phyloP scores from a whole-genome alignment of 192 early-diverging fungal species.

The Phycomyces blakesleeanus region DNA sequence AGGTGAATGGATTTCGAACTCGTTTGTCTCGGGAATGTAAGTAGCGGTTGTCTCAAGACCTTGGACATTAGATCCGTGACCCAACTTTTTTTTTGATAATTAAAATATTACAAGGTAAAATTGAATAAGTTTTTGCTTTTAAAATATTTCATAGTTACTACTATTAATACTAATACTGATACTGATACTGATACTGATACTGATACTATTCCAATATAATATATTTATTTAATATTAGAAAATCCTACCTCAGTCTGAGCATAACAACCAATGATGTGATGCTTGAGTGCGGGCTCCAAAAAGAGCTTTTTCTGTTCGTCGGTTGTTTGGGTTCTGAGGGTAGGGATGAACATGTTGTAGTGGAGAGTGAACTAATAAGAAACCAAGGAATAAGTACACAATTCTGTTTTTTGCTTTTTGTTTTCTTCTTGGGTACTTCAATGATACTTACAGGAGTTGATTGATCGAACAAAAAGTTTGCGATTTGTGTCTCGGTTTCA shows the following conservation, averaged over 20 bases:
- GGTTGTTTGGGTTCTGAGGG: slow-evolving; percentile 66
- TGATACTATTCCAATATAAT: too few species aligned
- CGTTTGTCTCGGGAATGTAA: slow-evolving; percentile 74
- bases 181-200: too few species aligned
- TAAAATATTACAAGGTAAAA: too few species aligned
- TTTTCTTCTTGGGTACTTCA: too few species aligned
- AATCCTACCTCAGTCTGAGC: slow-evolving; percentile 67
- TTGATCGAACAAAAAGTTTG: slow-evolving; percentile 54
- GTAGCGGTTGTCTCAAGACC: slow-evolving; percentile 88
- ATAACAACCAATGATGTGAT: slow-evolving; percentile 83
- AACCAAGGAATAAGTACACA: too few species aligned
- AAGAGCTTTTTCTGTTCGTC: slow-evolving; percentile 78
- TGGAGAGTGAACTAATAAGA: slow-evolving; percentile 77
- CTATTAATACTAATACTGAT: too few species aligned
- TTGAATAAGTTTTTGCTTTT: neutral
- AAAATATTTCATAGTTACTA: too few species aligned
- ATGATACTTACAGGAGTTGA: slow-evolving; percentile 52
- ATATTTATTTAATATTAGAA: too few species aligned
- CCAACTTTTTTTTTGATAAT: too few species aligned
- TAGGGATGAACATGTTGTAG: slow-evolving; percentile 80
- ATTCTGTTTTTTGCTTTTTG: too few species aligned
- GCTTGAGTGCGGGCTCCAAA: slow-evolving; percentile 63
- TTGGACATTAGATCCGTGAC: slow-evolving; percentile 82
- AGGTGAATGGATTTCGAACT: slow-evolving; percentile 84
- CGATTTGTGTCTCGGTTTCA: slow-evolving; percentile 46